phyloP scores from a whole-genome alignment of 179 eudicot species.

The Beta corolliflora region DNA sequence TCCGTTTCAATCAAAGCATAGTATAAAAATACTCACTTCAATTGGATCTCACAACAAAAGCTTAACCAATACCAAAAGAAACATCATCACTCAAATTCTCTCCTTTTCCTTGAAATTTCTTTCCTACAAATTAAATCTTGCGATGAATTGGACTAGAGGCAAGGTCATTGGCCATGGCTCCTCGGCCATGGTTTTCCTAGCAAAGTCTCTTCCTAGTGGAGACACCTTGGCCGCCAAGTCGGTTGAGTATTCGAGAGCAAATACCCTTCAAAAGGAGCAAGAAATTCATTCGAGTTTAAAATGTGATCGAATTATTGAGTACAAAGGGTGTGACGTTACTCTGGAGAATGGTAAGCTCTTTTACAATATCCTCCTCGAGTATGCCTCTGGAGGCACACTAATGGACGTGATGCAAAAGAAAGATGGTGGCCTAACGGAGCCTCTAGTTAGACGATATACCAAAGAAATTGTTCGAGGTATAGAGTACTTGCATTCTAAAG shows the following conservation, averaged over 20 bases:
- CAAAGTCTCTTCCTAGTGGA: conserved; percentile 36
- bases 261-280: conserved; percentile 48
- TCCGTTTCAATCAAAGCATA: conserved; percentile 16
- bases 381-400: conserved; percentile 53
- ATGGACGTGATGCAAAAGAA: conserved; percentile 31
- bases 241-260: conserved; percentile 35
- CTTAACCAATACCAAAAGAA: conserved; percentile 16
- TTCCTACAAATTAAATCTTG: background rate
- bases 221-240: conserved; percentile 66
- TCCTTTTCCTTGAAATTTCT: background rate
- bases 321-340: conserved; percentile 58
- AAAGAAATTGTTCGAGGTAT: conserved; percentile 52
- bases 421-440: conserved; percentile 44
- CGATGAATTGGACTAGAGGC: conserved; percentile 75
- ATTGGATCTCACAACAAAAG: conserved; percentile 23
- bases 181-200: conserved; percentile 70
- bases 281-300: conserved; percentile 47
- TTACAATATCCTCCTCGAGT: conserved; percentile 74
- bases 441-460: conserved; percentile 35
- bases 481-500: conserved; percentile 60
- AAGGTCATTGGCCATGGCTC: conserved; percentile 69
- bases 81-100: background rate
- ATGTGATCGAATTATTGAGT: conserved; percentile 56
- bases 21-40: conserved; percentile 10
- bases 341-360: conserved; percentile 38